Base-by-base conservation (phyloP, 139 green algal genomes). In the Picochlorum costavermella region DNA sequence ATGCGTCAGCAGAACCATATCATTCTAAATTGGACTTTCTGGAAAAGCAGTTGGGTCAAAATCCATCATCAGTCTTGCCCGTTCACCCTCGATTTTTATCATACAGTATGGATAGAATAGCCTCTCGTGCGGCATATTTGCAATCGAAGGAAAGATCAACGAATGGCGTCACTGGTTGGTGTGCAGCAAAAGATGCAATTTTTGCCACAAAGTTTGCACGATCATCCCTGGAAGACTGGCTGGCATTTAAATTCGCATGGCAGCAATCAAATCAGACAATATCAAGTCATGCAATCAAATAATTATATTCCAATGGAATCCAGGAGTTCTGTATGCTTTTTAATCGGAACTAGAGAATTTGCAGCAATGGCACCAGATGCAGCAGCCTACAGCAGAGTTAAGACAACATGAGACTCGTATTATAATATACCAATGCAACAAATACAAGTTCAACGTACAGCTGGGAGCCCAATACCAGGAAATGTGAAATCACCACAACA, bases 381-480 rank as follows among this genome's bases (percentile, higher is more conserved):
- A 23, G 88, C 89, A 40, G 33, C 33, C 33, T 40, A 40, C 33
- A 40, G 11, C 9, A 40, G 33, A 40, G 33, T 8, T 12, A 11
- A 4, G 1, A 40, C 33, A 6, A 40, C 33, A 40, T 40, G 5
- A 40, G 33, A 40, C 33, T 4, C 33, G 33, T 3, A 40, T 40
- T 6, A 11, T 23, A 23, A 23, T 23, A 23, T 23, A 23, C 20
- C 33, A 40, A 40, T 1, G 1, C 33, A 40, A 40, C 9, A 11
- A 4, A 40, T 8, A 40, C 33, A 40, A 40, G 11, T 0, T 12
- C 33, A 40, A 40, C 33, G 33, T 29, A 85, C 89, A 25, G 89
- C 89, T 5, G 92, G 92, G 26, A 98, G 84, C 16, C 92, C 92
- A 57, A 98, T 96, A 26, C 92, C 91, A 0, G 92, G 91, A 74